These are phyloP conservation scores for Talinum fruticosum DNA, from an alignment of 148 eudicot species.

Conservation along the genomic window DNA sequence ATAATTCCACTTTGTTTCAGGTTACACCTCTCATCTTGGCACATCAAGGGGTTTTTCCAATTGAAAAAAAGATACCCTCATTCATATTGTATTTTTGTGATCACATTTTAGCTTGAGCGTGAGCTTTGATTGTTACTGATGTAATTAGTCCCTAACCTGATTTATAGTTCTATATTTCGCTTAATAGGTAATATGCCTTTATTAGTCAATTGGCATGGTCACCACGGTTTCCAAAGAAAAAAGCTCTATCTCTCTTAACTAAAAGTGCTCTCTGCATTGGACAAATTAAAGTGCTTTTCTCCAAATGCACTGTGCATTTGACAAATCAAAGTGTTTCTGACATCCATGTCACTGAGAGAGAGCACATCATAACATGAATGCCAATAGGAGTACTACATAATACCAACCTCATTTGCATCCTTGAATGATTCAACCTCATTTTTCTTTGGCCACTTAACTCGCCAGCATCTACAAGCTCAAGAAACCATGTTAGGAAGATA, in stretches of 20 bases:
- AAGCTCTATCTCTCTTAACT: background rate
- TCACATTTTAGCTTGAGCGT: too few species aligned
- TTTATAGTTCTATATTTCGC: too few species aligned
- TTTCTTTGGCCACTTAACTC: constrained; percentile 89
- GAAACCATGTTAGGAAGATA: background rate
- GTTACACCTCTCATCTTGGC: too few species aligned
- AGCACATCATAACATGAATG: background rate
- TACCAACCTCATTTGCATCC: constrained; percentile 92
- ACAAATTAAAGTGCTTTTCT: background rate
- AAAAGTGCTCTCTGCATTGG: background rate
- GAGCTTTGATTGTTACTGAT: too few species aligned
- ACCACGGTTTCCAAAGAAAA: background rate
- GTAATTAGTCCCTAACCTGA: too few species aligned
- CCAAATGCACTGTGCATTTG: too few species aligned
- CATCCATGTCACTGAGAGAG: background rate
- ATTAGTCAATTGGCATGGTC: background rate
- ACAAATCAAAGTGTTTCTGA: background rate
- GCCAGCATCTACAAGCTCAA: constrained; percentile 74
- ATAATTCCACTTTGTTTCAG: too few species aligned
- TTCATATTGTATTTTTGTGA: too few species aligned
- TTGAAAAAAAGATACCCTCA: too few species aligned
- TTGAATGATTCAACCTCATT: constrained; percentile 50
- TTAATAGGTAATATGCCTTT: too few species aligned
- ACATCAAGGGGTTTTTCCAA: too few species aligned
- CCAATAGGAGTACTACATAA: background rate